phyloP scores from a whole-genome alignment of 208 protist genomes.

The Leishmania guyanensis region DNA sequence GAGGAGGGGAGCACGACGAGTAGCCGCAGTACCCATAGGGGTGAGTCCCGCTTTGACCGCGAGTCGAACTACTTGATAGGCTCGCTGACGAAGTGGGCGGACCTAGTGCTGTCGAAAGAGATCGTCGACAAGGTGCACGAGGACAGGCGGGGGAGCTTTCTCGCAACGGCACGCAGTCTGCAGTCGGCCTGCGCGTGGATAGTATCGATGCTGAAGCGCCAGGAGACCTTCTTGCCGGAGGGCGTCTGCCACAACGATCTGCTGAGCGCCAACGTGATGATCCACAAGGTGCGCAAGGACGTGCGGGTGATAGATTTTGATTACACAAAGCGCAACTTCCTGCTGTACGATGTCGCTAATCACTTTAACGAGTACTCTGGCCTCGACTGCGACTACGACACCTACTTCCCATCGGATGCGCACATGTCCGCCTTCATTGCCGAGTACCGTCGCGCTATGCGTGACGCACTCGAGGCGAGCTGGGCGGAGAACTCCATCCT shows the following conservation, averaged over 20 bases:
- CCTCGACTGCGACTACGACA: constrained; percentile 86
- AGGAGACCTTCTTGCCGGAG: constrained; percentile 46
- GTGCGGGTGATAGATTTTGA: constrained; percentile 95
- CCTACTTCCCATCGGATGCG: constrained; percentile 78
- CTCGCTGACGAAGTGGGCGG: constrained; percentile 72
- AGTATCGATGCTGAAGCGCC: constrained; percentile 37
- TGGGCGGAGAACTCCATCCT: constrained; percentile 5
- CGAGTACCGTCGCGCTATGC: constrained; percentile 76
- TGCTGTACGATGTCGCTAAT: constrained; percentile 92
- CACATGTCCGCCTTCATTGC: constrained; percentile 74
- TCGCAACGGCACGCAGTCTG: constrained; percentile 37
- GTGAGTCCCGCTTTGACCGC: constrained; percentile 56
- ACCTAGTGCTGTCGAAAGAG: constrained; percentile 52
- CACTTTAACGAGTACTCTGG: constrained; percentile 94
- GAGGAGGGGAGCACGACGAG: background rate
- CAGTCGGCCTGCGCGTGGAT: constrained; percentile 50
- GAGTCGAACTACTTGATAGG: constrained; percentile 83
- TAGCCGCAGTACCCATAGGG: background rate
- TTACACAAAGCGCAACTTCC: constrained; percentile 86
- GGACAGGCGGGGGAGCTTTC: constrained; percentile 58
- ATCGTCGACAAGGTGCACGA: constrained; percentile 57
- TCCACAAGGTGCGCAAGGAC: constrained; percentile 41
- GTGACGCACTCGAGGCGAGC: constrained; percentile 40
- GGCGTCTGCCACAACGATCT: constrained; percentile 92
- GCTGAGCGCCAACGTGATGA: constrained; percentile 92